A percentile compares a stretch with the other conserved stretches of the same genome.
phyloP scores from a whole-genome alignment of 352 stramenopile species.

The Blastocystis sp. region DNA sequence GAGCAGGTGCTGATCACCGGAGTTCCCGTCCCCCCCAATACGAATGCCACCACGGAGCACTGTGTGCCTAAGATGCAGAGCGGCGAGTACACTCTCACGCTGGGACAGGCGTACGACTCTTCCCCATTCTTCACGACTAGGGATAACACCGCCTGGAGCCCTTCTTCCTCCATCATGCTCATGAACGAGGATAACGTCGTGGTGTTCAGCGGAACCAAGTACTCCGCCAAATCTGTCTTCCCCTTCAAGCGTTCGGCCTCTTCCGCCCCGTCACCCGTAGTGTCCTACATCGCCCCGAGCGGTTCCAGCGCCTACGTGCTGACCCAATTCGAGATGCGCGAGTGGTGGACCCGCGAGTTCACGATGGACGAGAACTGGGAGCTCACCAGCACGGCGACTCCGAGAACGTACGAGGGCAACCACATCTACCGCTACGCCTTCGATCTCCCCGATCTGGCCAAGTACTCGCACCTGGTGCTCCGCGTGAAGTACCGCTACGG shows the following conservation, averaged over 20 bases:
- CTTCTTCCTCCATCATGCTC: slow-evolving; percentile 1
- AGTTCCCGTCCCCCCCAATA: background rate
- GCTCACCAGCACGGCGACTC: background rate
- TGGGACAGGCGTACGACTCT: background rate
- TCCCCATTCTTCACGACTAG: background rate
- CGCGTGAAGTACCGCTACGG: slow-evolving; percentile 23
- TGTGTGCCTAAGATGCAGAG: background rate
- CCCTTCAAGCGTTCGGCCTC: background rate
- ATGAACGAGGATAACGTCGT: slow-evolving; percentile 18
- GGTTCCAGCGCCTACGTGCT: background rate
- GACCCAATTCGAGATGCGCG: background rate
- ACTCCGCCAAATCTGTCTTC: background rate
- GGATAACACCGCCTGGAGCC: slow-evolving; percentile 7
- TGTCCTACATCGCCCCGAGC: background rate
- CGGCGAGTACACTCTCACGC: background rate
- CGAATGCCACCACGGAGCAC: background rate
- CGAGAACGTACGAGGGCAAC: background rate
- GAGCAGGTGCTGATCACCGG: background rate
- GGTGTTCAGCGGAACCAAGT: slow-evolving; percentile 27
- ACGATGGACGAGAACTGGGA: slow-evolving; percentile 30
- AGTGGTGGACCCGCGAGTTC: slow-evolving; percentile 2
- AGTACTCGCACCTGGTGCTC: slow-evolving; percentile 32
- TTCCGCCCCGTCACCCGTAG: background rate
- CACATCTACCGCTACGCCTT: slow-evolving; percentile 11
- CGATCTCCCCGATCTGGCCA: slow-evolving; percentile 27